phyloP scores from a whole-genome alignment of 2,329 filamentous ascomycete species.

The Ophiostoma australiae region DNA sequence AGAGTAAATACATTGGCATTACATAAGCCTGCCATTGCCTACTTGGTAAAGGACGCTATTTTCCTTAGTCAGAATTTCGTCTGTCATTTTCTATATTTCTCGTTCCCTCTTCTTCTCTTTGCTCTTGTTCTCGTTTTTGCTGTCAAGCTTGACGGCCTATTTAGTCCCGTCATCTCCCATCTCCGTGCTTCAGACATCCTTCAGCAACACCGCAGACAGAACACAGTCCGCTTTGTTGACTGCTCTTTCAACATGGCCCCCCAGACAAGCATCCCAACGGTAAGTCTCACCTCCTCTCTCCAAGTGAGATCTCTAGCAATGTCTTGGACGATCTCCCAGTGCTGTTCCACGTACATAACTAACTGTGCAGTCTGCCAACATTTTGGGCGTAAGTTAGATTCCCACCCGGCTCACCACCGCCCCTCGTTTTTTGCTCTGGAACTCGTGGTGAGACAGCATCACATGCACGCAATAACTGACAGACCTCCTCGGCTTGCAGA shows the following conservation, averaged over 20 bases:
- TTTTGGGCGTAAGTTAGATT: conserved; percentile 37
- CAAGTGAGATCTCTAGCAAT: not conserved
- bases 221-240: not conserved
- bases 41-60: not conserved
- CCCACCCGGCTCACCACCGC: not conserved
- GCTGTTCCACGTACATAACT: not conserved
- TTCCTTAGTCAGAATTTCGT: conserved; percentile 2
- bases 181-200: not conserved
- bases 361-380: conserved; percentile 35
- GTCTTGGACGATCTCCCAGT: not conserved
- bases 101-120: not conserved
- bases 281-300: conserved; percentile 15
- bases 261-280: conserved; percentile 33
- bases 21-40: not conserved
- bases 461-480: not conserved
- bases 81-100: not conserved
- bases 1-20: not conserved
- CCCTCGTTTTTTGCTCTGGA: not conserved
- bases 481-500: conserved; percentile 26
- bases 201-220: not conserved
- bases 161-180: not conserved
- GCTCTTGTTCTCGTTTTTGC: not conserved
- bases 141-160: too few species aligned
- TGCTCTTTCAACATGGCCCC: conserved; percentile 30
- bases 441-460: not conserved